Evolutionary conservation across 768 basidiomycete genomes (phyloP).

Genomic region (Suillus variegatus): DNA sequence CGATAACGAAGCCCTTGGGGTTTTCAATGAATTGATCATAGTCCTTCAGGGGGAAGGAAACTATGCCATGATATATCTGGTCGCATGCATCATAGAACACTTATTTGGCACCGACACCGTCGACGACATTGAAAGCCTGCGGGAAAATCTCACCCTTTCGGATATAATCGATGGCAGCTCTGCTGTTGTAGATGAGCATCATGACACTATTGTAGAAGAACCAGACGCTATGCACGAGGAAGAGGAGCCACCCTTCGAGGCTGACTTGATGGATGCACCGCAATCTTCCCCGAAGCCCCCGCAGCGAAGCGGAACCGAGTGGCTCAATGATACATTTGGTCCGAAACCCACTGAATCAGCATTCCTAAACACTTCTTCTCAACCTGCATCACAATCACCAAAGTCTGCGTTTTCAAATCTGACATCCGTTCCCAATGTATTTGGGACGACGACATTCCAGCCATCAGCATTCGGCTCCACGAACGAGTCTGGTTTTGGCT

Average conservation of each 20-base stretch:
- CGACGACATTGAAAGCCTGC: conserved; percentile 70
- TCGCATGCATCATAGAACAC: conserved; percentile 87
- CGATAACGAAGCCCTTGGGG: conserved; percentile 64
- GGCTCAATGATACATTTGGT: conserved; percentile 34
- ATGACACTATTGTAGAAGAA: conserved; percentile 20
- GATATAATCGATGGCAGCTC: conserved; percentile 72
- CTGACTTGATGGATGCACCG: conserved; percentile 12
- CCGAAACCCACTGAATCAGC: conserved; percentile 26
- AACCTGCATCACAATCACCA: conserved; percentile 14
- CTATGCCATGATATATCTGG: conserved; percentile 77
- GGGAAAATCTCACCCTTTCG: conserved; percentile 53
- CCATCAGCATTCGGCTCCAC: conserved; percentile 20
- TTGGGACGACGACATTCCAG: conserved; percentile 23
- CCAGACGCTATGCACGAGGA: conserved; percentile 22
- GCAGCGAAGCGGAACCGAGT: conserved; percentile 34
- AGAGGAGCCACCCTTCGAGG: conserved; percentile 24
- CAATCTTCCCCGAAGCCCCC: conserved; percentile 12
- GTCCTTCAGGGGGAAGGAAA: conserved; percentile 68
- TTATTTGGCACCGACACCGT: conserved; percentile 82
- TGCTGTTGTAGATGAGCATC: conserved; percentile 24
- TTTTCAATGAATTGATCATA: conserved; percentile 59
- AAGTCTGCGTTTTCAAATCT: conserved; percentile 38
- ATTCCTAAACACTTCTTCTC: conserved; percentile 18
- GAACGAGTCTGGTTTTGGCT: conserved; percentile 8
- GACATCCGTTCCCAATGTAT: conserved; percentile 34